Base-by-base conservation (phyloP, 129 eudicot genomes). In the Chrysanthemum seticuspe region DNA sequence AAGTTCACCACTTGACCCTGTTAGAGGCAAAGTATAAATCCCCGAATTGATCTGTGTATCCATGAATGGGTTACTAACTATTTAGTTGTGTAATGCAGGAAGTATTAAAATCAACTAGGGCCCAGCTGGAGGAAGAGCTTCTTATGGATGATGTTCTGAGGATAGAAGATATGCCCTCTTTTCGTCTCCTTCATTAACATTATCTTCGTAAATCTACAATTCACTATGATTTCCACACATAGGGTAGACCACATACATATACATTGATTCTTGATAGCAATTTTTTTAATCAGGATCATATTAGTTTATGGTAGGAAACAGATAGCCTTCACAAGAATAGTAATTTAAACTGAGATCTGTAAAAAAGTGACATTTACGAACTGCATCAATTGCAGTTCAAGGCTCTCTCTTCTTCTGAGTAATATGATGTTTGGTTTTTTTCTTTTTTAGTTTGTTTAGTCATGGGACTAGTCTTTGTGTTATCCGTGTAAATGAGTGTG, bases 121-220 rank as follows among this genome's bases (percentile, higher is more conserved):
- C 74, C 49, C 97, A 91, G 78, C 81, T 91, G 73, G 96, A 91
- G 78, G 87, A 81, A 72, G 97, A 91, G 75, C 86, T 91, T 74
- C 77, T 91, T 19, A 62, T 91, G 89, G 96, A 82, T 4, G 91
- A 86, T 69, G 96, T 91, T 56, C 44, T 83, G 45, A 71, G 88
- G 69, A 91, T 91, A 2, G 96, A 91, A 74, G 96, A 91, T 80
- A 91, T 91, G 96, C 97, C 97, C 74, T 91, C 96, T 59, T 91
- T 67, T 71, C 62, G 78, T 79, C 93, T 91, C 73, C 90, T 88
- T 60, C 67, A 72, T 70, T 91, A 84, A 72, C 63, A n/a, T n/a
- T 58, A 67, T 9, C 47, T 65, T 9, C 21, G 67, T 53, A 77
- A 68, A 77, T 70, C 34, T 15, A 48, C 61, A 62, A 49, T 74